Conservation (phyloP, 2,329 filamentous ascomycete species). For the Diaporthe longicolla region DNA sequence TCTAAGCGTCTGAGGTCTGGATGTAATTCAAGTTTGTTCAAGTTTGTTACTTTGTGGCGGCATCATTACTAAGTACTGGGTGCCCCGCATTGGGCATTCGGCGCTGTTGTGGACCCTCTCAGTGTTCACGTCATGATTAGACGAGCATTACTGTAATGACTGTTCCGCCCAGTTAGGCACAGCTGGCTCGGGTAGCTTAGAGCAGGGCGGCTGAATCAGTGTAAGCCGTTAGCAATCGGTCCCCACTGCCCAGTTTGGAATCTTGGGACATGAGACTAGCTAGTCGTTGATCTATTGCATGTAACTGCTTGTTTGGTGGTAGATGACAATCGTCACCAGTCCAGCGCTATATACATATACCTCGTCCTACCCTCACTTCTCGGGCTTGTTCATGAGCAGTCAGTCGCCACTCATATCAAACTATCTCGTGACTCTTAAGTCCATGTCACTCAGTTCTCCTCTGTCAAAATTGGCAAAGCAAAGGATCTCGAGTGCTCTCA, state of each 20-base stretch:
- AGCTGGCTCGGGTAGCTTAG: neutral
- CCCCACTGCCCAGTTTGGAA: neutral
- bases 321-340: constrained; percentile 4
- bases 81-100: constrained; percentile 1
- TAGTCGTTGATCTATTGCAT: constrained; percentile 5
- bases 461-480: constrained; percentile 8
- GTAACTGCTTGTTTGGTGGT: neutral
- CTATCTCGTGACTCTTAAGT: neutral
- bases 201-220: neutral
- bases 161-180: neutral
- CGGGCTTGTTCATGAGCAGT: neutral
- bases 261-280: neutral
- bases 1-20: neutral
- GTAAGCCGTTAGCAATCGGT: constrained; percentile 26
- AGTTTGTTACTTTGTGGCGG: neutral
- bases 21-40: neutral
- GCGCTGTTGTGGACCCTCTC: neutral
- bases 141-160: constrained; percentile 39
- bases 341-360: neutral
- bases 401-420: neutral
- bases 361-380: neutral
- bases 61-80: constrained; percentile 17
- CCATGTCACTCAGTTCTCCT: constrained; percentile 13
- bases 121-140: constrained; percentile 38
- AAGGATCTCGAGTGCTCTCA: neutral